Percentiles rank a stretch among this genome's conserved stretches.
Conservation (phyloP, 2,329 filamentous ascomycete genomes). For the Pestalotiopsis fici region DNA sequence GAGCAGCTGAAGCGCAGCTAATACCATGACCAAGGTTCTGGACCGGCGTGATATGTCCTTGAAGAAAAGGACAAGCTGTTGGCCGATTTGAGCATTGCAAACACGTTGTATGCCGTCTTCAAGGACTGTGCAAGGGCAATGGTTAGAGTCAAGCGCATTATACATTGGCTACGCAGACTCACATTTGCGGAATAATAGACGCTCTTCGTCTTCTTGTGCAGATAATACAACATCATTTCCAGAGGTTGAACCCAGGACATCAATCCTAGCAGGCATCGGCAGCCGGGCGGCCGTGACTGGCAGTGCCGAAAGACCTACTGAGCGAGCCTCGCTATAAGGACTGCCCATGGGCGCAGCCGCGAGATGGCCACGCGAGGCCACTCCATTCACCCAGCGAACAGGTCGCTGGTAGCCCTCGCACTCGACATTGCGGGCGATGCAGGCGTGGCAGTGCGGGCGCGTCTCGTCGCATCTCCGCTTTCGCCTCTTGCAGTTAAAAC, state of each 20-base stretch:
- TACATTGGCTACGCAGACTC: neutral
- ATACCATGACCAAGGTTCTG: neutral
- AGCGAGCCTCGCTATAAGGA: neutral
- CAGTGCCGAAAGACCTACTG: neutral
- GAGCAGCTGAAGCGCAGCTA: neutral
- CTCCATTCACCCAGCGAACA: constrained; percentile 17
- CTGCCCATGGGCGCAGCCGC: constrained; percentile 14
- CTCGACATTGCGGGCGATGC: constrained; percentile 10
- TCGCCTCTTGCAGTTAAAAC: constrained; percentile 22
- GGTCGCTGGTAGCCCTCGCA: constrained; percentile 16
- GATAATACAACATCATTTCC: neutral
- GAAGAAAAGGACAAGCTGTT: neutral
- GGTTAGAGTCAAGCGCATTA: neutral
- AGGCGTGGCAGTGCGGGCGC: constrained; percentile 23
- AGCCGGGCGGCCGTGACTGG: neutral
- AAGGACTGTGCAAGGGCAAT: neutral
- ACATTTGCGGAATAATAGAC: neutral
- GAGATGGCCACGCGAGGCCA: constrained; percentile 17
- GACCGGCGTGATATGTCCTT: neutral
- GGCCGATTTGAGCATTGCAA: neutral
- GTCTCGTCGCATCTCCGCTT: constrained; percentile 33
- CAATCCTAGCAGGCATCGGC: neutral
- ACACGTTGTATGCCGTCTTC: neutral
- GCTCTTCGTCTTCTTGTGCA: neutral
- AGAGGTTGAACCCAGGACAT: neutral